Evolutionary conservation across 306 rosid species (phyloP).

Genomic region (Begonia loranthoides): DNA sequence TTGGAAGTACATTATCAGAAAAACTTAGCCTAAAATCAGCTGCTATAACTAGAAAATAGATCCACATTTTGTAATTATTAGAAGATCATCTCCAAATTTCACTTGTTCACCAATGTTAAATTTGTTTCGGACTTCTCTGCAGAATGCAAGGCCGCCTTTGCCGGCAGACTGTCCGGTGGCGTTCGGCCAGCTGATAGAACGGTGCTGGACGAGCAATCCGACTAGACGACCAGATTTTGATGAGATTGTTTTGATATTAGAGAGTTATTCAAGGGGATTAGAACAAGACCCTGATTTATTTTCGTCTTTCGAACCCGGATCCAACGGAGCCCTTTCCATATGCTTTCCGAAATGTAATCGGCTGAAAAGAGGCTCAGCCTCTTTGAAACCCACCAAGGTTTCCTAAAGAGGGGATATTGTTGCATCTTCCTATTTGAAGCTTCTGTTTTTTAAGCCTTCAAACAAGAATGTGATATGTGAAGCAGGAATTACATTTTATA

Average conservation of each 20-base stretch:
- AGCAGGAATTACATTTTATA: too few species aligned
- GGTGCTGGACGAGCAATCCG: constrained; percentile 74
- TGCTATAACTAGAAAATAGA: neutral
- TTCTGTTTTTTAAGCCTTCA: too few species aligned
- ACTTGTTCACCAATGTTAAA: too few species aligned
- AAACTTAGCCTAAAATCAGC: neutral
- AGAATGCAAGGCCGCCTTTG: constrained; percentile 87
- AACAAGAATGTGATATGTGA: too few species aligned
- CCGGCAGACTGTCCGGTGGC: constrained; percentile 65
- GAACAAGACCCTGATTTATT: constrained; percentile 56
- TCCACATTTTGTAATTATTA: neutral
- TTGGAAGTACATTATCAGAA: neutral
- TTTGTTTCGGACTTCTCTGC: too few species aligned
- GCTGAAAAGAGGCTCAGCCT: too few species aligned
- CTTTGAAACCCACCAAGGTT: too few species aligned
- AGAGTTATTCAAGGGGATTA: constrained; percentile 31
- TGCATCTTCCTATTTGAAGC: too few species aligned
- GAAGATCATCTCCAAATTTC: neutral
- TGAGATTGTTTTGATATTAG: constrained; percentile 53
- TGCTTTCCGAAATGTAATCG: constrained; percentile 35
- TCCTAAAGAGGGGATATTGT: too few species aligned
- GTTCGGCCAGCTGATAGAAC: constrained; percentile 43
- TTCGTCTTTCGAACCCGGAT: constrained; percentile 26
- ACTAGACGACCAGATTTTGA: constrained; percentile 60
- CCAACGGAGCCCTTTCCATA: constrained; percentile 16